Conservation (phyloP, 2,329 filamentous ascomycete species). For the Mycosphaerella arachidis region DNA sequence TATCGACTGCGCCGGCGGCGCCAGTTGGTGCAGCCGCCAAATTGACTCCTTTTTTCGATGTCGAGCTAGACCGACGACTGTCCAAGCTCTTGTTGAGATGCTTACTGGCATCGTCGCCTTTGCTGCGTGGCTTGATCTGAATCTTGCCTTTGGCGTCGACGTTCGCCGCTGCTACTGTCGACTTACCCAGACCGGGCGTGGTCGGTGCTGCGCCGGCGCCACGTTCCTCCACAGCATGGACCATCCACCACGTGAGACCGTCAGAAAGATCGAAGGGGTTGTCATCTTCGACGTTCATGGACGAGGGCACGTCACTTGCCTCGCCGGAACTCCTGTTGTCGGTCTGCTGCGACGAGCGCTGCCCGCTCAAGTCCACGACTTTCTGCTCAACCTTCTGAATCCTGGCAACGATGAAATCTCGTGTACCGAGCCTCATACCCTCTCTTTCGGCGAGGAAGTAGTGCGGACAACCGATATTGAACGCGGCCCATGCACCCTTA, state of each 20-base stretch:
- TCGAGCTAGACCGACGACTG: slow-evolving; percentile 82
- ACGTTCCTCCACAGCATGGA: slow-evolving; percentile 92
- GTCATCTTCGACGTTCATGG: slow-evolving; percentile 64
- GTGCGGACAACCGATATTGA: slow-evolving; percentile 95
- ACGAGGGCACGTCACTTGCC: slow-evolving; percentile 50
- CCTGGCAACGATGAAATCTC: slow-evolving; percentile 94
- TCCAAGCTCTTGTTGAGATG: slow-evolving; percentile 77
- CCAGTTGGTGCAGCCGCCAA: slow-evolving; percentile 15
- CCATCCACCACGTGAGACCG: slow-evolving; percentile 89
- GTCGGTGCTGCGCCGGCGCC: slow-evolving; percentile 65
- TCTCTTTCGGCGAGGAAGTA: slow-evolving; percentile 96
- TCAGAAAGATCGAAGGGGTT: slow-evolving; percentile 97
- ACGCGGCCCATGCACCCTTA: slow-evolving; percentile 93
- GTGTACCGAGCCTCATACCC: slow-evolving; percentile 71
- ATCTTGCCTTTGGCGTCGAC: slow-evolving; percentile 76
- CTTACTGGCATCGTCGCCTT: slow-evolving; percentile 44
- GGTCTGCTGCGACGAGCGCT: slow-evolving; percentile 44
- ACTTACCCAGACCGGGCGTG: slow-evolving; percentile 88
- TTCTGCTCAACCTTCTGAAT: slow-evolving; percentile 89
- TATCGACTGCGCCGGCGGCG: slow-evolving; percentile 7
- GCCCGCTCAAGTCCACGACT: slow-evolving; percentile 74
- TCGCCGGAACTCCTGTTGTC: slow-evolving; percentile 46
- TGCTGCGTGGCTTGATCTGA: slow-evolving; percentile 41
- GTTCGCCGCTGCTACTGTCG: slow-evolving; percentile 80
- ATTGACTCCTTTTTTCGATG: slow-evolving; percentile 69